Evolutionary conservation across 1,139 yeast species (phyloP).

Genomic region (Pichia norvegensis): DNA sequence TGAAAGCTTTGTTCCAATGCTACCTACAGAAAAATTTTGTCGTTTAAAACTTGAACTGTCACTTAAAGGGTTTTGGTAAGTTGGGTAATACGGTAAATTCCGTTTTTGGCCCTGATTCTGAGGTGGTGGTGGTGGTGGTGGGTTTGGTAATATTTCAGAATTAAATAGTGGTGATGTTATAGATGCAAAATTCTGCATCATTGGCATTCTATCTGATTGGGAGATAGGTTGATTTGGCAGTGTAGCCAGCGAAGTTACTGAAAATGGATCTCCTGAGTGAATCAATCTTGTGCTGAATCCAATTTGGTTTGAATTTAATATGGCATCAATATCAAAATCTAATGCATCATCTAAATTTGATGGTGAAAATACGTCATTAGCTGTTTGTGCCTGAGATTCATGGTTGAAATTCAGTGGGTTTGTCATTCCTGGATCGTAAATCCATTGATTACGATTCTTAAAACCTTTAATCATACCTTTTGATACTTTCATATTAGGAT

Average conservation of each 20-base stretch:
- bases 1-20: constrained; percentile 57
- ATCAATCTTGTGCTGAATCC: constrained; percentile 30
- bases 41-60: constrained; percentile 13
- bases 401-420: not conserved
- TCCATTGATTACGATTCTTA: constrained; percentile 21
- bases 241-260: not conserved
- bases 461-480: constrained; percentile 29
- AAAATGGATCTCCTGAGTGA: constrained; percentile 27
- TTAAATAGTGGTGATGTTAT: not conserved
- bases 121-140: not conserved
- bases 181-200: not conserved
- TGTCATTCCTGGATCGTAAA: not conserved
- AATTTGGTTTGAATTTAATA: constrained; percentile 23
- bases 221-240: not conserved
- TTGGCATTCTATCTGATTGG: not conserved
- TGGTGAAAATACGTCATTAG: not conserved
- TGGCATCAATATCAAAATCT: constrained; percentile 24
- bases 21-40: constrained; percentile 18
- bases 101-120: constrained; percentile 1
- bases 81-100: constrained; percentile 22
- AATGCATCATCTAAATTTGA: not conserved
- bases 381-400: not conserved
- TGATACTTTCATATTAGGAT: constrained; percentile 20
- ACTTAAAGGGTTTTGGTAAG: constrained; percentile 23
- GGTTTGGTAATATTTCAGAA: not conserved